Evolutionary conservation across 352 stramenopile species (phyloP).

Genomic region (Peronospora farinosa): DNA sequence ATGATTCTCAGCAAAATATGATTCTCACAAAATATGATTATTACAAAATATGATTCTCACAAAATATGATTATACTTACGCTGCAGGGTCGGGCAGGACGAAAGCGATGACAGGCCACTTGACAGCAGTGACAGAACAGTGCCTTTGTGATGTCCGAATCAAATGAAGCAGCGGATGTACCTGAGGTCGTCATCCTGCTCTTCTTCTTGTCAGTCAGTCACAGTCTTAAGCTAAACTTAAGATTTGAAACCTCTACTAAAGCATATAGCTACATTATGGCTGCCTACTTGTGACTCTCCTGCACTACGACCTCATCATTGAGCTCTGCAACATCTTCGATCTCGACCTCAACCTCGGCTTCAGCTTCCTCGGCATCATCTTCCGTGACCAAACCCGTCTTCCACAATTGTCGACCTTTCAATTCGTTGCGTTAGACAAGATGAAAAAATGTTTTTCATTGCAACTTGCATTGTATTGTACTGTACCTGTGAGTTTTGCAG

Average conservation of each 20-base stretch:
- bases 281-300: conserved; percentile 26
- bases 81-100: conserved; percentile 34
- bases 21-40: not conserved
- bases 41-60: no score
- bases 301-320: conserved; percentile 26
- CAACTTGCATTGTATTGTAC: not conserved
- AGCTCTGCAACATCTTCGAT: conserved; percentile 29
- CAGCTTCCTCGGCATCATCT: conserved; percentile 36
- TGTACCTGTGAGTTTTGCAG: conserved; percentile 70
- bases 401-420: conserved; percentile 57
- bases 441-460: not conserved
- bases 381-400: conserved; percentile 68
- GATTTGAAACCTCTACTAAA: conserved; percentile 11
- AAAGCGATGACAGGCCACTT: conserved; percentile 39
- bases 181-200: conserved; percentile 8
- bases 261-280: conserved; percentile 19
- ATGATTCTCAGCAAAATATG: no score
- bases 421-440: conserved; percentile 10
- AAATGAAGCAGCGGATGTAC: conserved; percentile 1
- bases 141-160: conserved; percentile 3
- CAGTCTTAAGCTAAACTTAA: no score
- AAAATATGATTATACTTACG: no score
- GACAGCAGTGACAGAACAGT: conserved; percentile 37
- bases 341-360: conserved; percentile 37
- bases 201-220: no score